Evolutionary conservation across 2,329 filamentous ascomycete species (phyloP).

Genomic region (Alternaria arbusti): DNA sequence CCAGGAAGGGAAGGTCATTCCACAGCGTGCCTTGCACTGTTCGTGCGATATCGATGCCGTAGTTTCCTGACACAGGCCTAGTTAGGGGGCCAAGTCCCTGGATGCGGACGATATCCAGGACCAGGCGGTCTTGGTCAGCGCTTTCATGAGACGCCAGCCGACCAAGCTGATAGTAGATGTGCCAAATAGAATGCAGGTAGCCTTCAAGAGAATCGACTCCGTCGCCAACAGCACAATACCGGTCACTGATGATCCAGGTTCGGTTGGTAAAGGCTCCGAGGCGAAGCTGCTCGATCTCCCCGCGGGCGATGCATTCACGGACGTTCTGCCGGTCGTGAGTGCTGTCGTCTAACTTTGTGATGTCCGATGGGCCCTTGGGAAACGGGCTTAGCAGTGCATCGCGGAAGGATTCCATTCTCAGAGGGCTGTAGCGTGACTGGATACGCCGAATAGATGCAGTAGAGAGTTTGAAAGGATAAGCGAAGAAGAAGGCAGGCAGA

Average conservation of each 20-base stretch:
- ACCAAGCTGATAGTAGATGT: constrained; percentile 11
- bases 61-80: constrained; percentile 11
- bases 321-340: neutral
- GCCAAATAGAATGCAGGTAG: constrained; percentile 13
- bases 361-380: constrained; percentile 5
- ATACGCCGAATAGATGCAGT: neutral
- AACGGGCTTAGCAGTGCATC: constrained; percentile 1
- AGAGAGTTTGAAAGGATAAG: neutral
- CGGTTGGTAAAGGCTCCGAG: neutral
- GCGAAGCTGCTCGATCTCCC: neutral
- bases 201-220: neutral
- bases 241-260: neutral
- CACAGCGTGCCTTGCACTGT: constrained; percentile 17
- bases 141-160: constrained; percentile 5
- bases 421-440: neutral
- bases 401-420: neutral
- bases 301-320: neutral
- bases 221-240: neutral
- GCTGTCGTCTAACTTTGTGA: constrained; percentile 1
- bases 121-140: constrained; percentile 8
- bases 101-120: constrained; percentile 14
- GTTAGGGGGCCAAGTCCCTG: constrained; percentile 13
- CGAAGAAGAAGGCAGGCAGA: neutral
- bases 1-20: constrained; percentile 17
- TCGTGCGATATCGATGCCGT: constrained; percentile 17